Conservation (phyloP, 1,139 yeast genomes). For the Taphrina betulina region DNA sequence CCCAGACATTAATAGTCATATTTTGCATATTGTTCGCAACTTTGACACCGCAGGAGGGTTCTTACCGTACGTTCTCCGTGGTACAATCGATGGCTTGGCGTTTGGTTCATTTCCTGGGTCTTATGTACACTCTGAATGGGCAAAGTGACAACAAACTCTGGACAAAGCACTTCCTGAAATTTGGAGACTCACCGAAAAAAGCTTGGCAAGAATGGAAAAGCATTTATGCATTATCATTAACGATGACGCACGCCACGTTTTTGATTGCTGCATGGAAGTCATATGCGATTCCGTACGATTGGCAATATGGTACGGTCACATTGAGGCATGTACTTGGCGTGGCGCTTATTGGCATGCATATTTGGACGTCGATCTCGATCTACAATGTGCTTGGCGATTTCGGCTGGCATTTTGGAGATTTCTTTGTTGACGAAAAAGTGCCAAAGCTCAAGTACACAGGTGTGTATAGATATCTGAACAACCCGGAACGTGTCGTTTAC, state of each 20-base stretch:
- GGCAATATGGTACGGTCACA: conserved; percentile 42
- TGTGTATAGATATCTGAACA: conserved; percentile 76
- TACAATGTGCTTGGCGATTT: conserved; percentile 74
- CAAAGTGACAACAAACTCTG: conserved; percentile 66
- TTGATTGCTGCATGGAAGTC: conserved; percentile 40
- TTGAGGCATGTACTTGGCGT: conserved; percentile 62
- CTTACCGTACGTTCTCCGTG: conserved; percentile 48
- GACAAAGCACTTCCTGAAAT: conserved; percentile 65
- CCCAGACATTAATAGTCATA: conserved; percentile 53
- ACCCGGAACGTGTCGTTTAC: conserved; percentile 81
- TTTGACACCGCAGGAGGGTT: conserved; percentile 46
- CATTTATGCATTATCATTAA: conserved; percentile 56
- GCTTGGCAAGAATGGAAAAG: conserved; percentile 79
- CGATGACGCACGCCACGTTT: conserved; percentile 49
- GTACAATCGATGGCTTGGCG: conserved; percentile 54
- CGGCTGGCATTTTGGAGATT: conserved; percentile 91
- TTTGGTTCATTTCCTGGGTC: conserved; percentile 54
- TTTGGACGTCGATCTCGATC: conserved; percentile 71
- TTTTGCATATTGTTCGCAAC: conserved; percentile 52
- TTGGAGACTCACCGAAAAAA: conserved; percentile 64
- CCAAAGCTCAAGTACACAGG: conserved; percentile 68
- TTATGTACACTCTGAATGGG: conserved; percentile 55
- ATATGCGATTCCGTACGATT: conserved; percentile 28
- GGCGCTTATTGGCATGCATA: conserved; percentile 59
- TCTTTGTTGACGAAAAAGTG: conserved; percentile 62